phyloP scores from a whole-genome alignment of 257 asterid genomes.

The Solanum pennellii region DNA sequence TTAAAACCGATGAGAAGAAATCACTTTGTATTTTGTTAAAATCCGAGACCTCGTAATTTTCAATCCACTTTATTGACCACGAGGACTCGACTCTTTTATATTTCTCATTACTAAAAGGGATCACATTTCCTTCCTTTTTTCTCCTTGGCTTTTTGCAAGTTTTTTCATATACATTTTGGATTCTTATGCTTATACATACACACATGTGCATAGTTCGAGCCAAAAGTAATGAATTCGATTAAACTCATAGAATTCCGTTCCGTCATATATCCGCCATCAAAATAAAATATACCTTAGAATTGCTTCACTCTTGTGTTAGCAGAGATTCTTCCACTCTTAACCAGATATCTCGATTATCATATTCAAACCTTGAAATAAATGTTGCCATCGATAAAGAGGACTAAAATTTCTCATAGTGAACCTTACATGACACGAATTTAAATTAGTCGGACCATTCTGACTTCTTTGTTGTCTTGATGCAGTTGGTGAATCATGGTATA shows the following conservation, averaged over 20 bases:
- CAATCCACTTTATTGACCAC: not conserved
- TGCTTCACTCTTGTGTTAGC: not conserved
- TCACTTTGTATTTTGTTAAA: not conserved
- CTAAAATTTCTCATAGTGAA: not conserved
- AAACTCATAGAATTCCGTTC: not conserved
- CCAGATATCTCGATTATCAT: no score
- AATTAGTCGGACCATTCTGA: not conserved
- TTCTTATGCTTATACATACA: not conserved
- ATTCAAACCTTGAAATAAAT: not conserved
- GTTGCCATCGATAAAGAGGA: not conserved
- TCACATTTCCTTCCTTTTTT: not conserved
- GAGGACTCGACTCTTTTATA: not conserved
- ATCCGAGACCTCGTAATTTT: not conserved
- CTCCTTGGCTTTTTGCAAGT: not conserved
- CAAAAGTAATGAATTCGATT: not conserved
- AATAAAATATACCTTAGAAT: not conserved
- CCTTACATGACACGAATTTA: not conserved
- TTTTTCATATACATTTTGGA: not conserved
- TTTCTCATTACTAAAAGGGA: not conserved
- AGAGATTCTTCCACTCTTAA: not conserved
- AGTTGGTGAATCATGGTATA: slow-evolving; percentile 28
- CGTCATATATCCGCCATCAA: not conserved
- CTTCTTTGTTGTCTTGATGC: not conserved
- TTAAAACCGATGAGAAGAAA: not conserved
- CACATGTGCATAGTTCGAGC: not conserved